Percentiles rank a stretch among this genome's conserved stretches.
Conservation (phyloP, 176 grass and related monocot genomes). For the Eragrostis nindensis region DNA sequence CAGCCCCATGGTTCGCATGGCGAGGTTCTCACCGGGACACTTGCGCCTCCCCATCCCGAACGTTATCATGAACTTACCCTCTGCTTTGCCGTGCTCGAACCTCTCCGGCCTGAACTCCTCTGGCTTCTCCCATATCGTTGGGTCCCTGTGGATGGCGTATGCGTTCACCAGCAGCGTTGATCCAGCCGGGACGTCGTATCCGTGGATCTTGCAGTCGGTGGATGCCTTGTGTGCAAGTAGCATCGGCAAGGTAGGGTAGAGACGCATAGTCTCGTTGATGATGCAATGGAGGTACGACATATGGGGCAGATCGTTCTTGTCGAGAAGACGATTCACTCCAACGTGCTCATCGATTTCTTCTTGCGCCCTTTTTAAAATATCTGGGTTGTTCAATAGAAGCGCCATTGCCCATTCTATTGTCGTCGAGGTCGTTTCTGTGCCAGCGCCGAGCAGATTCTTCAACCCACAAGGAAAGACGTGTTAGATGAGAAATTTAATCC, state of each 20-base stretch:
- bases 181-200: constrained; percentile 55
- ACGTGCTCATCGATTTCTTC: constrained; percentile 49
- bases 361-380: constrained; percentile 39
- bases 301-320: constrained; percentile 46
- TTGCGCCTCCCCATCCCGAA: constrained; percentile 72
- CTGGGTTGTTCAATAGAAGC: constrained; percentile 63
- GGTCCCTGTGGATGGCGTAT: constrained; percentile 69
- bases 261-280: constrained; percentile 68
- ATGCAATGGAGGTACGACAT: constrained; percentile 63
- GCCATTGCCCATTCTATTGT: constrained; percentile 74
- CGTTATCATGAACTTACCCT: constrained; percentile 43
- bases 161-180: constrained; percentile 68
- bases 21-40: constrained; percentile 70
- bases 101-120: constrained; percentile 59
- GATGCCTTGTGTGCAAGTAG: constrained; percentile 58
- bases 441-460: constrained; percentile 62
- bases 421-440: constrained; percentile 64
- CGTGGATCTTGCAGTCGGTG: constrained; percentile 57
- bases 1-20: constrained; percentile 44
- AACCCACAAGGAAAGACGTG: background rate
- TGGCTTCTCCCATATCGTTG: constrained; percentile 47
- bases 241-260: constrained; percentile 58
- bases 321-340: constrained; percentile 43
- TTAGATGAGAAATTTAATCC: background rate
- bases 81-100: constrained; percentile 42